Conservation (phyloP, 1,284 basidiomycete species). For the Cutaneotrichosporon dermatis region DNA sequence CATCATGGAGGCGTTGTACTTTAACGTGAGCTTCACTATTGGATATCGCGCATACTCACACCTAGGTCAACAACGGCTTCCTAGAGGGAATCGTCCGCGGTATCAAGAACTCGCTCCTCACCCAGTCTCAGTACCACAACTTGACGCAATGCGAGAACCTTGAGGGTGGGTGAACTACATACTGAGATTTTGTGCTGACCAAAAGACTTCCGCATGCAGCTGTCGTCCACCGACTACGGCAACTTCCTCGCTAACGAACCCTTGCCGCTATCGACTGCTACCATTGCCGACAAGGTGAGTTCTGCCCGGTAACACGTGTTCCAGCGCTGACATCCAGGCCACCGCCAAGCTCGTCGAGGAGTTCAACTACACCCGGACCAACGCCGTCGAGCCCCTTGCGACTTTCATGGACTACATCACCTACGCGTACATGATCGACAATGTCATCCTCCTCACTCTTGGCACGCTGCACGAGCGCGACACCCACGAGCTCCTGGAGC, state of each 20-base stretch:
- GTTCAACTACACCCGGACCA: slow-evolving; percentile 89
- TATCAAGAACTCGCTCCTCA: slow-evolving; percentile 88
- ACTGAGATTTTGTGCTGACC: not conserved
- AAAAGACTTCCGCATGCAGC: slow-evolving; percentile 82
- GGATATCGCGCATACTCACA: slow-evolving; percentile 10
- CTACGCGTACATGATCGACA: slow-evolving; percentile 99
- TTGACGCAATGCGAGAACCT: slow-evolving; percentile 96
- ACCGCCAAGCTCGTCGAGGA: slow-evolving; percentile 93
- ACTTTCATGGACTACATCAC: slow-evolving; percentile 98
- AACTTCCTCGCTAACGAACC: slow-evolving; percentile 98
- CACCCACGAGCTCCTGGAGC: slow-evolving; percentile 91
- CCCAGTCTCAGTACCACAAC: slow-evolving; percentile 84
- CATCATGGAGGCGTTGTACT: slow-evolving; percentile 76
- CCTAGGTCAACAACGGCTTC: slow-evolving; percentile 72
- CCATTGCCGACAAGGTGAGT: slow-evolving; percentile 75
- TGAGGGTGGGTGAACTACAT: slow-evolving; percentile 62
- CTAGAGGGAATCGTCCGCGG: slow-evolving; percentile 91
- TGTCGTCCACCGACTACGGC: slow-evolving; percentile 95
- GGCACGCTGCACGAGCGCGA: slow-evolving; percentile 96
- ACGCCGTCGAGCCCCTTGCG: slow-evolving; percentile 83
- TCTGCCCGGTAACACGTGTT: no score
- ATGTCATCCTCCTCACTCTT: slow-evolving; percentile 94
- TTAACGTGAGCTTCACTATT: slow-evolving; percentile 61
- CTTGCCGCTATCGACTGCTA: slow-evolving; percentile 88
- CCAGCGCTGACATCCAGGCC: slow-evolving; percentile 51